These are phyloP conservation scores for Penicillium chermesinum DNA, from an alignment of 495 filamentous ascomycete species.

Conservation along the genomic window DNA sequence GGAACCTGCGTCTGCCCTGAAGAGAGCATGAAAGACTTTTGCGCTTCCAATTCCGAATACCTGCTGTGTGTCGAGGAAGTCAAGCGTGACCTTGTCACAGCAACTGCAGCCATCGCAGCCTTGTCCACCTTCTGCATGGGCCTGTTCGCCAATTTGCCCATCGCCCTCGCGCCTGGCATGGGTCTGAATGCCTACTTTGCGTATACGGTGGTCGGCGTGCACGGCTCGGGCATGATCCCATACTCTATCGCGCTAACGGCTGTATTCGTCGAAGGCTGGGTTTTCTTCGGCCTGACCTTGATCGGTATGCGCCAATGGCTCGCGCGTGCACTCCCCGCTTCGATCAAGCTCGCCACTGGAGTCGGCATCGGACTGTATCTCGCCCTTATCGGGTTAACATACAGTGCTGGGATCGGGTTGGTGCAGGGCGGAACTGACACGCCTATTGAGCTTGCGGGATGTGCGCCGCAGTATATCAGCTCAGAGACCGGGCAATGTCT, in stretches of 20 bases:
- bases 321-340: constrained; percentile 67
- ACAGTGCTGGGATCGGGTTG: constrained; percentile 71
- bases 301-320: constrained; percentile 79
- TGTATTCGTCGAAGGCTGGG: constrained; percentile 76
- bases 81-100: constrained; percentile 72
- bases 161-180: constrained; percentile 77
- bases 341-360: constrained; percentile 78
- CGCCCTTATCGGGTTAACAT: constrained; percentile 73
- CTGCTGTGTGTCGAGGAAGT: constrained; percentile 58
- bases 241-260: constrained; percentile 70
- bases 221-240: constrained; percentile 61
- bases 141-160: constrained; percentile 64
- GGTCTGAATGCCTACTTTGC: constrained; percentile 81
- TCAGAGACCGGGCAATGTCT: constrained; percentile 47
- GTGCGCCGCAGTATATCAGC: constrained; percentile 33
- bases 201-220: constrained; percentile 72
- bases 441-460: constrained; percentile 68
- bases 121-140: constrained; percentile 70
- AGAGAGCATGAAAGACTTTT: constrained; percentile 44
- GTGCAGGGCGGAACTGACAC: constrained; percentile 54
- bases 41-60: constrained; percentile 54
- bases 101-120: constrained; percentile 71
- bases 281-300: constrained; percentile 64
- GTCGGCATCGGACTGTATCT: constrained; percentile 78
- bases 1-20: constrained; percentile 70